Percentiles rank a stretch among this genome's conserved stretches.
These are phyloP conservation scores for Asterophora lycoperdoides DNA, from an alignment of 768 basidiomycete genomes.

Conservation along the genomic window DNA sequence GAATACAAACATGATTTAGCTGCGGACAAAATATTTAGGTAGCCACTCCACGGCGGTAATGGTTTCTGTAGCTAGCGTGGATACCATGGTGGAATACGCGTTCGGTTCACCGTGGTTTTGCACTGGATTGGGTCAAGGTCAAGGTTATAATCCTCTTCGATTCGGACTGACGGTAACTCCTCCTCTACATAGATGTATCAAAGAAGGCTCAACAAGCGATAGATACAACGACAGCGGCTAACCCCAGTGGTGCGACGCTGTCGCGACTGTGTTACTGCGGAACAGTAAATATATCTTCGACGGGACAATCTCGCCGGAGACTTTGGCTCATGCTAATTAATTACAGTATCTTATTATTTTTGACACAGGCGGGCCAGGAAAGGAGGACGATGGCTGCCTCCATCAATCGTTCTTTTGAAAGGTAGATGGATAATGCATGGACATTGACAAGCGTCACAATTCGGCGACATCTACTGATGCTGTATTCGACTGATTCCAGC, in stretches of 20 bases:
- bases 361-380: too few relatives aligned
- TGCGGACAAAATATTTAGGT: slow-evolving; percentile 31
- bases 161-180: not conserved
- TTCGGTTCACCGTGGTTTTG: not conserved
- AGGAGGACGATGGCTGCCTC: not conserved
- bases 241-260: not conserved
- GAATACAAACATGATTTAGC: slow-evolving; percentile 31
- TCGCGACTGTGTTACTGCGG: not conserved
- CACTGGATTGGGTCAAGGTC: too few relatives aligned
- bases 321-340: not conserved
- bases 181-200: not conserved
- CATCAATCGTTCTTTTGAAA: not conserved
- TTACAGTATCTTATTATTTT: too few relatives aligned
- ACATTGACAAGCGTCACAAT: slow-evolving; percentile 52
- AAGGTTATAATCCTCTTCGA: too few relatives aligned
- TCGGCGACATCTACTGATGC: slow-evolving; percentile 45
- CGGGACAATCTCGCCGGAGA: too few relatives aligned
- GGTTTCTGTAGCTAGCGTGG: not conserved
- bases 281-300: not conserved
- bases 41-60: too few relatives aligned
- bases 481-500: slow-evolving; percentile 38
- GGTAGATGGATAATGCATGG: slow-evolving; percentile 29
- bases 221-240: slow-evolving; percentile 1
- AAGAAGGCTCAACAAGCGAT: not conserved
- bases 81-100: not conserved